Conservation (phyloP, 2,329 filamentous ascomycete species). For the Akanthomyces muscarius region DNA sequence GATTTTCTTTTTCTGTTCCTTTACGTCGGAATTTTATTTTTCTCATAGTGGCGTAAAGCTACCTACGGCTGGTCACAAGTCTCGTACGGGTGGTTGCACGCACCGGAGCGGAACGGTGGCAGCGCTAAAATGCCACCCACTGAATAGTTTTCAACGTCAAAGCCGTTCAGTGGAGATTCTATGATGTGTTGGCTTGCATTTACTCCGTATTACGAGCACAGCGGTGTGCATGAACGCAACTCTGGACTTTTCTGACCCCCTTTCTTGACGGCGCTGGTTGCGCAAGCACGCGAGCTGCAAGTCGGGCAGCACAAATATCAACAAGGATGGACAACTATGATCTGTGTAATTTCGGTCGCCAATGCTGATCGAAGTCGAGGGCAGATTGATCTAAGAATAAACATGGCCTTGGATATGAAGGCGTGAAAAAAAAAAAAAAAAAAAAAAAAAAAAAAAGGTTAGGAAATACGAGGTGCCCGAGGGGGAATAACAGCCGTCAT, state of each 20-base stretch:
- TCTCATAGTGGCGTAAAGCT: too few species aligned
- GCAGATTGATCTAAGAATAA: constrained; percentile 1
- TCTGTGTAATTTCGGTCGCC: not conserved
- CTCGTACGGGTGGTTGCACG: too few species aligned
- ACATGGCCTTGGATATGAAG: not conserved
- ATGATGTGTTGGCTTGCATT: constrained; percentile 11
- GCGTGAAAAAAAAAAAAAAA: not conserved
- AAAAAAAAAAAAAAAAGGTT: not conserved
- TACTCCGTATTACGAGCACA: not conserved
- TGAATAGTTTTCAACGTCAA: not conserved
- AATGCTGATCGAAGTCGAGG: not conserved
- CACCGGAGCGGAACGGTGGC: not conserved
- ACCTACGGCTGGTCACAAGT: too few species aligned
- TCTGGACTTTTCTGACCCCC: not conserved
- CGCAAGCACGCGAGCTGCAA: not conserved
- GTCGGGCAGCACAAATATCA: not conserved
- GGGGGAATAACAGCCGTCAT: not conserved
- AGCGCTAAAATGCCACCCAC: not conserved
- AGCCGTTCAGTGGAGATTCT: not conserved
- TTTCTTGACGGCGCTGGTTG: not conserved
- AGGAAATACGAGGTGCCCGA: constrained; percentile 2
- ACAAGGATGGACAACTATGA: not conserved
- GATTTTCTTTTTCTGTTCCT: too few species aligned
- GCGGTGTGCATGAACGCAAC: not conserved
- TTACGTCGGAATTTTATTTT: too few species aligned